Percentiles rank a stretch among this genome's conserved stretches.
Conservation (phyloP, 768 basidiomycete species). For the Macrolepiota dolichaula region DNA sequence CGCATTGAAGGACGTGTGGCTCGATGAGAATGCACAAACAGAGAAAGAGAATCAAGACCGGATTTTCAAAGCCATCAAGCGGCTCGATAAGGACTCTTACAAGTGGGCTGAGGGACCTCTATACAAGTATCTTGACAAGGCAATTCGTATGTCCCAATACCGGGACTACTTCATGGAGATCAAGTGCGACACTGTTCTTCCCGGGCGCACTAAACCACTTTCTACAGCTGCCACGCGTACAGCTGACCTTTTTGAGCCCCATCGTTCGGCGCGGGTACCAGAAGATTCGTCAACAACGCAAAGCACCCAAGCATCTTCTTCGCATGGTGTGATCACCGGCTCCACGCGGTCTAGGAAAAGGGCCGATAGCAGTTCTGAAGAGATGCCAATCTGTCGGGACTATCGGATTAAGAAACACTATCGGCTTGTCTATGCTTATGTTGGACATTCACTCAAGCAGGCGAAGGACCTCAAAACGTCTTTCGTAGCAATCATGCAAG, state of each 20-base stretch:
- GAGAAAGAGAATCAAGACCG: slow-evolving; percentile 14
- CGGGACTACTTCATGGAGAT: too few relatives aligned
- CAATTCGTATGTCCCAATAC: neutral
- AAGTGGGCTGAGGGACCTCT: neutral
- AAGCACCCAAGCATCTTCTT: too few relatives aligned
- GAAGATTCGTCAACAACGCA: neutral
- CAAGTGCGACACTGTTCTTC: too few relatives aligned
- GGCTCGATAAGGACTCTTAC: neutral
- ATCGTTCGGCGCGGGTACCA: too few relatives aligned
- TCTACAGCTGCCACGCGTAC: neutral
- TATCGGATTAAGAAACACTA: neutral
- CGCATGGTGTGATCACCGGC: neutral
- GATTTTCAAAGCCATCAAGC: slow-evolving; percentile 7
- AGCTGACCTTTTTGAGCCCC: too few relatives aligned
- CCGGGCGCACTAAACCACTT: too few relatives aligned
- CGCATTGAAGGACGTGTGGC: slow-evolving; percentile 19
- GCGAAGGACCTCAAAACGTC: slow-evolving; percentile 27
- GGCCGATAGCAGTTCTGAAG: too few relatives aligned
- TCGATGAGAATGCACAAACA: slow-evolving; percentile 8
- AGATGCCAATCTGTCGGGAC: neutral
- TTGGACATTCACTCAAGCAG: slow-evolving; percentile 19
- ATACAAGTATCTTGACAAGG: neutral
- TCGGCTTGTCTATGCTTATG: neutral
- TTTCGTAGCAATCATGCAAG: neutral
- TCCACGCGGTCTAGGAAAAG: neutral